Conservation (phyloP, 2,329 filamentous ascomycete genomes). For the Pezizomycotina sp. region DNA sequence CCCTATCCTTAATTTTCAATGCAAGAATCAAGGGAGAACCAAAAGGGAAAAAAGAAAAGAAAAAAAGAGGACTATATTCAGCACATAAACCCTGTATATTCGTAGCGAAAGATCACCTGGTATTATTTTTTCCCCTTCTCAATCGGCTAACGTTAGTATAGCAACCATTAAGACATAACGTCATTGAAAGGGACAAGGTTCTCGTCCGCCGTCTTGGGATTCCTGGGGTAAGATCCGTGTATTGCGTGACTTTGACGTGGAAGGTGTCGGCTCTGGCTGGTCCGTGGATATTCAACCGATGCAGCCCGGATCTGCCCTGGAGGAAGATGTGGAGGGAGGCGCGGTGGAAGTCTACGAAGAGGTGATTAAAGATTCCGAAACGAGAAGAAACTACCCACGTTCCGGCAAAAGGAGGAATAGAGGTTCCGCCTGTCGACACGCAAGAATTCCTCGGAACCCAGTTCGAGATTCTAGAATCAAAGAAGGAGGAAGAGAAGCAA, state of each 20-base stretch:
- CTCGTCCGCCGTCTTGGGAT: conserved; percentile 91
- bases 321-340: conserved; percentile 34
- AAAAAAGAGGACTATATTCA: not conserved
- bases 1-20: not conserved
- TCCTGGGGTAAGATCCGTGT: conserved; percentile 96
- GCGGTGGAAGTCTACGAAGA: conserved; percentile 62
- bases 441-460: conserved; percentile 65
- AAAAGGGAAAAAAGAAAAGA: not conserved
- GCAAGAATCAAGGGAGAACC: not conserved
- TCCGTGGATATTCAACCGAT: conserved; percentile 49
- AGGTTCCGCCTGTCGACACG: conserved; percentile 54
- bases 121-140: too few species aligned
- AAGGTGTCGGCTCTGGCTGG: conserved; percentile 72
- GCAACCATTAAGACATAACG: conserved; percentile 68
- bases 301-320: conserved; percentile 26
- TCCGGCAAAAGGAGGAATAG: conserved; percentile 34
- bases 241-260: conserved; percentile 81
- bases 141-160: conserved; percentile 43
- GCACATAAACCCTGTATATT: too few species aligned
- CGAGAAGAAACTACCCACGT: conserved; percentile 40
- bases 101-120: too few species aligned
- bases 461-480: conserved; percentile 54
- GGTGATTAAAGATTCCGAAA: conserved; percentile 56
- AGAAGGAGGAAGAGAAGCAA: conserved; percentile 37
- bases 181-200: conserved; percentile 87